These are phyloP conservation scores for Austroboletus novae-zelandiae DNA, from an alignment of 1,284 basidiomycete species.

Conservation along the genomic window DNA sequence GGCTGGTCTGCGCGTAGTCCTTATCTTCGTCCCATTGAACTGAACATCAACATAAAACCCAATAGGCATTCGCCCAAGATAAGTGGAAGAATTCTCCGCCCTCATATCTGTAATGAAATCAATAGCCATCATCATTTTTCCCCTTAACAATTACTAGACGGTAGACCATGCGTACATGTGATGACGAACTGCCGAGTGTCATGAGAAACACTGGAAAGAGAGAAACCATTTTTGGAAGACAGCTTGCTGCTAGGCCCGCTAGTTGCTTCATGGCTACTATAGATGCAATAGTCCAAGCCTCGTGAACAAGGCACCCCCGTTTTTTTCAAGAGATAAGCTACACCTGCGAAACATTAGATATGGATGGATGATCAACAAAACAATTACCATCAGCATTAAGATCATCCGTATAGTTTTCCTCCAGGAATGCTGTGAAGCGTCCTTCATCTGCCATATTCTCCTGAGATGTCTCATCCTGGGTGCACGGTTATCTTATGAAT, in stretches of 20 bases:
- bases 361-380: background rate
- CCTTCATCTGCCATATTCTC: background rate
- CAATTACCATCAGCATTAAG: background rate
- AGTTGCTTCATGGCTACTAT: too few species aligned
- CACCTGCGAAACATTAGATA: background rate
- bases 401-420: background rate
- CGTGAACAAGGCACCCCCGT: background rate
- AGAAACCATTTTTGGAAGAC: background rate
- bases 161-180: background rate
- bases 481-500: background rate
- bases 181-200: background rate
- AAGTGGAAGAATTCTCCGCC: background rate
- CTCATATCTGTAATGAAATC: background rate
- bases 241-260: too few species aligned
- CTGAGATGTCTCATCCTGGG: background rate
- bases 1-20: background rate
- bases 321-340: background rate
- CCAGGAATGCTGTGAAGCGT: background rate
- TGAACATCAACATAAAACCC: background rate
- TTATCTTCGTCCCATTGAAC: background rate
- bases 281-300: background rate
- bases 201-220: background rate
- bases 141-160: too few species aligned
- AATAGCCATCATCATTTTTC: background rate
- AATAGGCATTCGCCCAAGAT: background rate